A percentile compares a stretch with the other conserved stretches of the same genome.
Evolutionary conservation across 805 yeast genomes (phyloP).

Genomic region (Dipodascopsis uninucleata): DNA sequence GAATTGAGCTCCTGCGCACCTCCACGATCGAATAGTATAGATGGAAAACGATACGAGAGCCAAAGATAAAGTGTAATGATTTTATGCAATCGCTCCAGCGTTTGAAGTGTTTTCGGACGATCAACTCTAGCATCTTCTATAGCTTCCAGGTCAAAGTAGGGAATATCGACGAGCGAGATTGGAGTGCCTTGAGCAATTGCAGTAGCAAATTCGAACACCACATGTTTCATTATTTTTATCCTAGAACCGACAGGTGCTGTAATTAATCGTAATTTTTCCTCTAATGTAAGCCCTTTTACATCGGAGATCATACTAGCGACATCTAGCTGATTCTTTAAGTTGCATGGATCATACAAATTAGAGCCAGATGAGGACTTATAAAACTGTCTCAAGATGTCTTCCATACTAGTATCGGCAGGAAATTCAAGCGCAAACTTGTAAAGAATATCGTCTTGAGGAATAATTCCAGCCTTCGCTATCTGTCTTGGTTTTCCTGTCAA

Average conservation of each 20-base stretch:
- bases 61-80: constrained; percentile 56
- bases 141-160: constrained; percentile 22
- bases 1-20: constrained; percentile 64
- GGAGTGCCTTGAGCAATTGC: constrained; percentile 56
- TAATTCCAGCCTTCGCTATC: constrained; percentile 60
- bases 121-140: constrained; percentile 19
- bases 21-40: constrained; percentile 69
- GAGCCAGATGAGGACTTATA: constrained; percentile 40
- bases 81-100: constrained; percentile 23
- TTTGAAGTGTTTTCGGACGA: constrained; percentile 13
- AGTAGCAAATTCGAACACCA: constrained; percentile 46
- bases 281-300: constrained; percentile 45
- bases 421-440: constrained; percentile 59
- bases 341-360: constrained; percentile 39
- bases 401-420: constrained; percentile 48
- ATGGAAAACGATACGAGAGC: constrained; percentile 84
- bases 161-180: constrained; percentile 53
- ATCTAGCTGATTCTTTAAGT: constrained; percentile 40
- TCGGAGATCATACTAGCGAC: constrained; percentile 46
- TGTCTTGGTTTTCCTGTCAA: constrained; percentile 52
- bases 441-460: constrained; percentile 79
- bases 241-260: constrained; percentile 58
- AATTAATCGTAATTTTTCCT: constrained; percentile 55
- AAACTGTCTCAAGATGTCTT: constrained; percentile 48
- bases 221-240: constrained; percentile 39